These are phyloP conservation scores for Alternaria gansuensis DNA, from an alignment of 2,329 filamentous ascomycete genomes.

Conservation along the genomic window DNA sequence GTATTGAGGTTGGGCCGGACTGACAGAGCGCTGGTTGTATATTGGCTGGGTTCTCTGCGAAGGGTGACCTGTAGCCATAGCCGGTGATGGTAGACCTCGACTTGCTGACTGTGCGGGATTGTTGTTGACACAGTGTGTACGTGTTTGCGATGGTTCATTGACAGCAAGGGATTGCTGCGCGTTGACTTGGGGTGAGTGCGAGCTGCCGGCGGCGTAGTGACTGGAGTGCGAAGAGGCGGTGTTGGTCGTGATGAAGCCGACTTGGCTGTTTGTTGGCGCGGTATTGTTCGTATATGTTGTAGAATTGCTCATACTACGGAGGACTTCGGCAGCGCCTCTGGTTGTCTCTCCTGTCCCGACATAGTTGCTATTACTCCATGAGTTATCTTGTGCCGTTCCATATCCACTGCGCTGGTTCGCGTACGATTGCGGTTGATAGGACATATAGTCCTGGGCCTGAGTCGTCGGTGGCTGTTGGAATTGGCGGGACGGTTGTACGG, in stretches of 20 bases:
- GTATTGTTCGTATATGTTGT: conserved; percentile 32
- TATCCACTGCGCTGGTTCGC: conserved; percentile 33
- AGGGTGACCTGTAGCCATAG: conserved; percentile 35
- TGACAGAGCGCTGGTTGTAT: conserved; percentile 39
- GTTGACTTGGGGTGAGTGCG: conserved; percentile 28
- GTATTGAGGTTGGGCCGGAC: conserved; percentile 43
- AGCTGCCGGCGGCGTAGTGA: conserved; percentile 31
- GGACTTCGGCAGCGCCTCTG: conserved; percentile 45
- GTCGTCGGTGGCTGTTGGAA: conserved; percentile 38
- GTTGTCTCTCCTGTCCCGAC: conserved; percentile 38
- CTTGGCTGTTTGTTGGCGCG: conserved; percentile 26
- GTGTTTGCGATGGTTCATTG: conserved; percentile 40
- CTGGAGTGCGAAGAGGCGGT: conserved; percentile 25
- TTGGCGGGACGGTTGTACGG: conserved; percentile 36
- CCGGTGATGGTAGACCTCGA: conserved; percentile 38
- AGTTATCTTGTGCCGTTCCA: conserved; percentile 30
- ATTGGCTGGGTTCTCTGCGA: conserved; percentile 37
- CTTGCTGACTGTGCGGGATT: conserved; percentile 31
- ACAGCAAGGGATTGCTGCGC: conserved; percentile 31
- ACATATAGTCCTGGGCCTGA: conserved; percentile 41
- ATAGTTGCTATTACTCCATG: conserved; percentile 40
- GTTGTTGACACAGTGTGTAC: conserved; percentile 41
- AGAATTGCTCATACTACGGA: conserved; percentile 47
- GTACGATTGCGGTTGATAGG: conserved; percentile 39
- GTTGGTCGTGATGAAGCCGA: conserved; percentile 38